A percentile compares a stretch with the other conserved stretches of the same genome.
phyloP scores from a whole-genome alignment of 495 filamentous ascomycete genomes.

The Penicillium malachiteum region DNA sequence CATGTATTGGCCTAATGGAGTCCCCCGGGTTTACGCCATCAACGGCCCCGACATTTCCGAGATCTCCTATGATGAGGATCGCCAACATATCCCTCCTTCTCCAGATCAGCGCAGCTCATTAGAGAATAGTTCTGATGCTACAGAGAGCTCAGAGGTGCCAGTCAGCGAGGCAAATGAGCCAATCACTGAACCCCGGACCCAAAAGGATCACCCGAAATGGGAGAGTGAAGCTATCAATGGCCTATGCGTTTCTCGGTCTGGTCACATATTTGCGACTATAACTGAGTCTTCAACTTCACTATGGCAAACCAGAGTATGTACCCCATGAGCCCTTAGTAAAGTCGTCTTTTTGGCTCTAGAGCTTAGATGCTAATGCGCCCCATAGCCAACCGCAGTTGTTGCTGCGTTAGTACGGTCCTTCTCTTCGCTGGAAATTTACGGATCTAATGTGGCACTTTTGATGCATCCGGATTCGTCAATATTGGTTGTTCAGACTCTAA shows the following conservation, averaged over 20 bases:
- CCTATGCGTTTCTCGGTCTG: conserved; percentile 74
- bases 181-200: conserved; percentile 8
- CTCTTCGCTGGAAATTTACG: conserved; percentile 77
- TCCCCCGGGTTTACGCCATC: conserved; percentile 84
- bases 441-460: conserved; percentile 76
- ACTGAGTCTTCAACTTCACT: conserved; percentile 78
- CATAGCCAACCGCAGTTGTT: conserved; percentile 83
- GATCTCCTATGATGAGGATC: conserved; percentile 39
- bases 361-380: conserved; percentile 29
- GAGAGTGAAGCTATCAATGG: conserved; percentile 64
- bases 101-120: conserved; percentile 3
- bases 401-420: conserved; percentile 79
- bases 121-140: conserved; percentile 3
- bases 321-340: neutral
- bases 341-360: conserved; percentile 2
- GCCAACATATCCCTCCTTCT: conserved; percentile 2
- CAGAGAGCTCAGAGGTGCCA: conserved; percentile 8
- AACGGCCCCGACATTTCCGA: conserved; percentile 50
- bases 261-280: conserved; percentile 86
- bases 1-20: conserved; percentile 98
- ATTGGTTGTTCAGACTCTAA: conserved; percentile 83
- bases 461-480: conserved; percentile 91
- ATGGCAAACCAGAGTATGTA: conserved; percentile 89
- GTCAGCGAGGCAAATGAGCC: conserved; percentile 14
- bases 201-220: conserved; percentile 35